Evolutionary conservation across 345 rosid species (phyloP).

Genomic region (Euclidium syriacum): DNA sequence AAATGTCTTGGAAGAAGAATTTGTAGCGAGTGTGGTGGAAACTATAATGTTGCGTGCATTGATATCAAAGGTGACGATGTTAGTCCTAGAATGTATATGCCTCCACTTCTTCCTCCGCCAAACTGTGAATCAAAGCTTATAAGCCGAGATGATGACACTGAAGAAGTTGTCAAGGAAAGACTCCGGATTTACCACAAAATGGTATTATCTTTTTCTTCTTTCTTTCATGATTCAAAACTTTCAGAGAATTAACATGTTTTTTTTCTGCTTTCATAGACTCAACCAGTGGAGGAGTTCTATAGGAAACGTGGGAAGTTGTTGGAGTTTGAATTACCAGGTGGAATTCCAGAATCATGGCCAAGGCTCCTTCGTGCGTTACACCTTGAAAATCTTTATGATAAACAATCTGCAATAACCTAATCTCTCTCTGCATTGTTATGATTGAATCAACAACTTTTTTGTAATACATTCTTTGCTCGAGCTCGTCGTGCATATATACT

Average conservation of each 20-base stretch:
- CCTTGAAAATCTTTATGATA: slow-evolving; percentile 53
- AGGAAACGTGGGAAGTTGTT: slow-evolving; percentile 63
- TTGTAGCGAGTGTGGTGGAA: slow-evolving; percentile 84
- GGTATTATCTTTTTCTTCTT: slow-evolving; percentile 34
- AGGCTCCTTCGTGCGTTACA: slow-evolving; percentile 83
- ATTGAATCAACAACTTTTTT: slow-evolving; percentile 8
- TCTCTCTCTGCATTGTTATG: neutral
- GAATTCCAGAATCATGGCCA: slow-evolving; percentile 97
- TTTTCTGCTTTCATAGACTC: slow-evolving; percentile 38
- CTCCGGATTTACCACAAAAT: slow-evolving; percentile 65
- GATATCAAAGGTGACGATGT: slow-evolving; percentile 80
- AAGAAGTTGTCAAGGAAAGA: slow-evolving; percentile 85
- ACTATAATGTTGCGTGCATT: slow-evolving; percentile 81
- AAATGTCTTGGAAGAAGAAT: slow-evolving; percentile 97
- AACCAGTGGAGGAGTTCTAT: slow-evolving; percentile 91
- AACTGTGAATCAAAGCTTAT: slow-evolving; percentile 78
- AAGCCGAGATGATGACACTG: slow-evolving; percentile 82
- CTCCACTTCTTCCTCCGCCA: slow-evolving; percentile 94
- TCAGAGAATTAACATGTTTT: neutral
- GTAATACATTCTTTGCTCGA: slow-evolving; percentile 30
- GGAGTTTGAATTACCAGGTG: slow-evolving; percentile 94
- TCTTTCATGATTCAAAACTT: neutral
- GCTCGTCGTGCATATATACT: slow-evolving; percentile 11
- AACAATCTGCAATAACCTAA: slow-evolving; percentile 64
- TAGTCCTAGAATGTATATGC: slow-evolving; percentile 81